A percentile compares a stretch with the other conserved stretches of the same genome.
Conservation (phyloP, 164 flowering plant species). For the Piper betle region DNA sequence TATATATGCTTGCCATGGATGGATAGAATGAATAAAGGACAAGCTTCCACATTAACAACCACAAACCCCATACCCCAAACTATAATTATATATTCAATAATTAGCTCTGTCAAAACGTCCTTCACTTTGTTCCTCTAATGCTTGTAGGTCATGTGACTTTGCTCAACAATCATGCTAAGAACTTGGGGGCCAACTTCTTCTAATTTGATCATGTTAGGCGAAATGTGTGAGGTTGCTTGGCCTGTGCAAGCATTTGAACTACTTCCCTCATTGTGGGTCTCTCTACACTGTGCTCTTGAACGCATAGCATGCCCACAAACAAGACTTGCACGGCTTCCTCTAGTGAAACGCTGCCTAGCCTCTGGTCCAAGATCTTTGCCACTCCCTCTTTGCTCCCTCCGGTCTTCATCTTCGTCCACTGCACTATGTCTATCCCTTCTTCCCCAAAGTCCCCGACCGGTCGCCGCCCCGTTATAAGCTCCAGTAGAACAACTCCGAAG, state of each 20-base stretch:
- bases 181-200: neutral
- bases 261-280: slow-evolving; percentile 80
- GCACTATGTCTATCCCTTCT: slow-evolving; percentile 63
- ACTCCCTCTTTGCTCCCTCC: slow-evolving; percentile 40
- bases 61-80: neutral
- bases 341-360: slow-evolving; percentile 25
- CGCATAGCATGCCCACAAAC: slow-evolving; percentile 55
- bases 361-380: slow-evolving; percentile 34
- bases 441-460: slow-evolving; percentile 70
- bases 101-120: too few species aligned
- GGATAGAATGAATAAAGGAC: too few species aligned
- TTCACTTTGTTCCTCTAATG: too few species aligned
- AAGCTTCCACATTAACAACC: neutral
- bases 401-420: slow-evolving; percentile 43
- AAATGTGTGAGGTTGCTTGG: slow-evolving; percentile 20
- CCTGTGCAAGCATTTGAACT: slow-evolving; percentile 57
- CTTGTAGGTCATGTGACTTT: too few species aligned
- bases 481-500: slow-evolving; percentile 30
- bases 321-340: slow-evolving; percentile 60
- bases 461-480: slow-evolving; percentile 48
- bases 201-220: slow-evolving; percentile 1
- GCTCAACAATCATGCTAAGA: too few species aligned
- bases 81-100: too few species aligned
- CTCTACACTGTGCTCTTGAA: slow-evolving; percentile 48
- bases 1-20: too few species aligned